Evolutionary conservation across 2,329 filamentous ascomycete genomes (phyloP).

Genomic region (Penicillium italicum): DNA sequence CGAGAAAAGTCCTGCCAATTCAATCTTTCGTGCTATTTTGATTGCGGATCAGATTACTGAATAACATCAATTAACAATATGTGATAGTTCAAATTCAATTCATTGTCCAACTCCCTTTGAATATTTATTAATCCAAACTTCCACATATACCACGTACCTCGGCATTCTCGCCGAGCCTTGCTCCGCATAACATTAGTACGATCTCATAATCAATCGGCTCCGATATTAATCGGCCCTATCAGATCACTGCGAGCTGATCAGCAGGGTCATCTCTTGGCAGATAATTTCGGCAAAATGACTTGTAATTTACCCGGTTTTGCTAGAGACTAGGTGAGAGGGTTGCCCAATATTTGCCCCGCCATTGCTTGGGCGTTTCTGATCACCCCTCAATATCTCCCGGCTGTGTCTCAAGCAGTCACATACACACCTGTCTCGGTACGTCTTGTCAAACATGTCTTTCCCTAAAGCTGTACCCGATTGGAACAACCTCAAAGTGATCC

Average conservation of each 20-base stretch:
- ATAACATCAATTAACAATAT: too few relatives aligned
- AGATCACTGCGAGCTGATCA: background rate
- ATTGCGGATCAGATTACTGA: too few relatives aligned
- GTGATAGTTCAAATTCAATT: too few relatives aligned
- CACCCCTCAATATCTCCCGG: background rate
- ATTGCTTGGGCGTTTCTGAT: background rate
- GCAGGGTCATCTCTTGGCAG: background rate
- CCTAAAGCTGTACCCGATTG: conserved; percentile 49
- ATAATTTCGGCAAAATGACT: background rate
- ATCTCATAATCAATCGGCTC: background rate
- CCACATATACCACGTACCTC: background rate
- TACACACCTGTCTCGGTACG: background rate
- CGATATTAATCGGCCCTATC: background rate
- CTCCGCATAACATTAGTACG: background rate
- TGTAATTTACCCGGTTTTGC: background rate
- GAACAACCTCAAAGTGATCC: conserved; percentile 59
- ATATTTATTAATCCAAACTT: background rate
- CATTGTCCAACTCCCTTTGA: too few relatives aligned
- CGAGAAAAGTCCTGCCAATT: too few relatives aligned
- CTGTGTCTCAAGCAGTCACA: background rate
- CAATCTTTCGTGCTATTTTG: too few relatives aligned
- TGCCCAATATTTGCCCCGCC: background rate
- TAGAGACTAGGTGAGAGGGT: background rate
- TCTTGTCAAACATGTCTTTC: conserved; percentile 9
- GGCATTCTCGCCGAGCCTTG: background rate